Conservation (phyloP, 1,284 basidiomycete genomes). For the Malassezia equina region DNA sequence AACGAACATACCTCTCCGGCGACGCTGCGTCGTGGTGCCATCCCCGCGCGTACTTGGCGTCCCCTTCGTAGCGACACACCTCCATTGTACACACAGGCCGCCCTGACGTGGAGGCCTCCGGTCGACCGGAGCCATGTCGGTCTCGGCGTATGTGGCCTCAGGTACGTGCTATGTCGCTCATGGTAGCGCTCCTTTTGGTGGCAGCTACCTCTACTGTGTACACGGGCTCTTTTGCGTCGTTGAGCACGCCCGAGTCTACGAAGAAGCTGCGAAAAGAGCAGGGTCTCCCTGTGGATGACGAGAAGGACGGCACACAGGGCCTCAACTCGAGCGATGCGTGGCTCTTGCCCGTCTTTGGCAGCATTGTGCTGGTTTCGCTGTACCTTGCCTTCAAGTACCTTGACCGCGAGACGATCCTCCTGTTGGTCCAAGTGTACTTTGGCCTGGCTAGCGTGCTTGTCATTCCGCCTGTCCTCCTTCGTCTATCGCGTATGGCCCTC, state of each 20-base stretch:
- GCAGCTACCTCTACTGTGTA: conserved; percentile 20
- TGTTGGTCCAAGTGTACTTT: conserved; percentile 42
- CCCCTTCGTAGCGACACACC: conserved; percentile 6
- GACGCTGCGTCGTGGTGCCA: conserved; percentile 6
- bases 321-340: conserved; percentile 40
- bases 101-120: background rate
- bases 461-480: conserved; percentile 25
- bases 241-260: conserved; percentile 37
- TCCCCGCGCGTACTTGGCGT: conserved; percentile 11
- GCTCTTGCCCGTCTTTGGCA: conserved; percentile 43
- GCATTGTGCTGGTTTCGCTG: conserved; percentile 33
- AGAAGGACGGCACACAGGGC: conserved; percentile 32
- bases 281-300: conserved; percentile 14
- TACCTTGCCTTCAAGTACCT: conserved; percentile 44
- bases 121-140: background rate
- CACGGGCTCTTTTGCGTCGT: conserved; percentile 32
- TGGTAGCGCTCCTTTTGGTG: background rate
- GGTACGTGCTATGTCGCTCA: conserved; percentile 1
- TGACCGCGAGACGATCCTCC: conserved; percentile 36
- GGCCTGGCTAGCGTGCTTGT: conserved; percentile 34
- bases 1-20: conserved; percentile 6
- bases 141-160: conserved; percentile 32
- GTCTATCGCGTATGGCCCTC: background rate
- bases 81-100: background rate
- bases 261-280: conserved; percentile 23